A percentile compares a stretch with the other conserved stretches of the same genome.
phyloP scores from a whole-genome alignment of 148 eudicot genomes.

The Chenopodium album region DNA sequence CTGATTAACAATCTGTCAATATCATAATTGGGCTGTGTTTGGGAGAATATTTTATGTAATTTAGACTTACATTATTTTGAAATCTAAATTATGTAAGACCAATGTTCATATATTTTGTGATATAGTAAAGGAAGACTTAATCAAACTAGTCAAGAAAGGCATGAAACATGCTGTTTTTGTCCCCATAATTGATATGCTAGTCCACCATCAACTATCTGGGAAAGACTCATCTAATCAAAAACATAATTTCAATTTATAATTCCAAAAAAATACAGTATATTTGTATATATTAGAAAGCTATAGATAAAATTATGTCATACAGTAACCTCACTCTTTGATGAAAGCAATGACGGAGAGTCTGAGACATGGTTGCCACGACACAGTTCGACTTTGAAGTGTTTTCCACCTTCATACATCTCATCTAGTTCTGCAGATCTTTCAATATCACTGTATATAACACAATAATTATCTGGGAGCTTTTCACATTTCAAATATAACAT shows the following conservation, averaged over 20 bases:
- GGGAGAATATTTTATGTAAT: not conserved
- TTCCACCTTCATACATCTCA: not conserved
- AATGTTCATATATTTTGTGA: not conserved
- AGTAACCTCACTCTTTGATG: not conserved
- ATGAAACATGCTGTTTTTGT: slow-evolving; percentile 35
- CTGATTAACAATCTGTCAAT: not conserved
- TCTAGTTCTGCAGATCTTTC: not conserved
- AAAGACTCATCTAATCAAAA: slow-evolving; percentile 4
- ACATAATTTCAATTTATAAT: not conserved
- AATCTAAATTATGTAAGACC: too few relatives aligned
- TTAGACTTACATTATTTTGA: too few relatives aligned
- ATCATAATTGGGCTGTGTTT: not conserved
- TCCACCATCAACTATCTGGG: slow-evolving; percentile 15
- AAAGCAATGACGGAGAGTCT: slow-evolving; percentile 10
- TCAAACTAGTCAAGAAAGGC: slow-evolving; percentile 19
- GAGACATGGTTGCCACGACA: not conserved
- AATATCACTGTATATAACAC: not conserved
- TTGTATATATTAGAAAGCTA: not conserved
- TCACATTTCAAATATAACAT: not conserved
- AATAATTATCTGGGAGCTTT: not conserved
- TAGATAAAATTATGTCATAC: not conserved
- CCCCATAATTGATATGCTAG: not conserved
- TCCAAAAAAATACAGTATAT: not conserved
- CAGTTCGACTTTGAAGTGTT: slow-evolving; percentile 14
- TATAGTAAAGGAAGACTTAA: not conserved